Evolutionary conservation across 345 rosid species (phyloP).

Genomic region (Garcia nutans): DNA sequence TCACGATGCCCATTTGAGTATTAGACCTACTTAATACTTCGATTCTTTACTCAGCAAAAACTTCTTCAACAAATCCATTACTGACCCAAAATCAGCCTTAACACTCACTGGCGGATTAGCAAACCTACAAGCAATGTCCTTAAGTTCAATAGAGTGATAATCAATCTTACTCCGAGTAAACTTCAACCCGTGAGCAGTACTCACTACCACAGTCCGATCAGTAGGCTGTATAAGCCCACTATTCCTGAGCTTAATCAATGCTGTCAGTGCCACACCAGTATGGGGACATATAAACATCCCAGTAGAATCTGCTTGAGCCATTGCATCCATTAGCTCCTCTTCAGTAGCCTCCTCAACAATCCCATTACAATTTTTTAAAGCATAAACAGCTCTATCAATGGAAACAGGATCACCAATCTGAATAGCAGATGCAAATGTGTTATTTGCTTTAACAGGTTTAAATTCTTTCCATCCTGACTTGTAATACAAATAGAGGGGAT

Average conservation of each 20-base stretch:
- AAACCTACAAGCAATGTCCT: conserved; percentile 35
- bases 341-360: conserved; percentile 37
- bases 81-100: conserved; percentile 33
- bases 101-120: conserved; percentile 33
- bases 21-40: not conserved
- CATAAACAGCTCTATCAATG: conserved; percentile 35
- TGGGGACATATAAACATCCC: conserved; percentile 37
- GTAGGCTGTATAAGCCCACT: conserved; percentile 25
- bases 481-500: conserved; percentile 26
- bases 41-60: conserved; percentile 23
- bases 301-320: conserved; percentile 32
- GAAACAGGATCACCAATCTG: conserved; percentile 39
- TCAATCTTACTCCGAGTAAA: conserved; percentile 35
- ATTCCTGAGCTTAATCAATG: conserved; percentile 30
- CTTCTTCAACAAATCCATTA: conserved; percentile 32
- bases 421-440: conserved; percentile 32
- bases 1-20: not conserved
- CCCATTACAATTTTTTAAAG: conserved; percentile 29
- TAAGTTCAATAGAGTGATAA: conserved; percentile 27
- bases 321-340: conserved; percentile 39
- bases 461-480: conserved; percentile 30
- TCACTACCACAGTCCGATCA: conserved; percentile 34
- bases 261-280: conserved; percentile 34
- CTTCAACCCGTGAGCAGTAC: conserved; percentile 35
- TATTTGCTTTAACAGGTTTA: conserved; percentile 23